Evolutionary conservation across 345 rosid species (phyloP).

Genomic region (Gossypium sturtianum): DNA sequence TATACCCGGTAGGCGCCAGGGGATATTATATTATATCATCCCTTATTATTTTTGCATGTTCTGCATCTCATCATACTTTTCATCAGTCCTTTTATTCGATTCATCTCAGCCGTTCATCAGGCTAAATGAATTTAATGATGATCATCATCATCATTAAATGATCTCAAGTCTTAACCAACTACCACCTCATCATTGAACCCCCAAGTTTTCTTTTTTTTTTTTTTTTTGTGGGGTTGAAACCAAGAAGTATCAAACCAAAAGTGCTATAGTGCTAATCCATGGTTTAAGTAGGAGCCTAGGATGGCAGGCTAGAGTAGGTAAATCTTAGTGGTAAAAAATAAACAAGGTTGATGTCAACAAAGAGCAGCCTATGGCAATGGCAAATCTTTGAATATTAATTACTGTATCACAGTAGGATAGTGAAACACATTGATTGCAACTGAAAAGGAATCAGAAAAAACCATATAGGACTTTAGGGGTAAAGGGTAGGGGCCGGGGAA

Average conservation of each 20-base stretch:
- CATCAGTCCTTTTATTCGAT: background rate
- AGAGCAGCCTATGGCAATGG: background rate
- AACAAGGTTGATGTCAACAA: background rate
- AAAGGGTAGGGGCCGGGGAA: background rate
- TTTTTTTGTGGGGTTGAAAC: too few species aligned
- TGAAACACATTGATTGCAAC: background rate
- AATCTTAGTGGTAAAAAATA: background rate
- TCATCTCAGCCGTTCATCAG: background rate
- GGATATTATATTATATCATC: background rate
- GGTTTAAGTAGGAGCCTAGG: constrained; percentile 15
- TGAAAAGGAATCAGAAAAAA: background rate
- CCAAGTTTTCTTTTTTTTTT: too few species aligned
- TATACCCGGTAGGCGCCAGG: background rate
- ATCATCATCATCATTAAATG: background rate
- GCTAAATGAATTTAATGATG: background rate
- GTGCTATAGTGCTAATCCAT: background rate
- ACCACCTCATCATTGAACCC: too few species aligned
- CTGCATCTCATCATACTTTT: background rate
- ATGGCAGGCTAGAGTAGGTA: constrained; percentile 14
- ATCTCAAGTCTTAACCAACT: background rate
- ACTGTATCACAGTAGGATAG: background rate
- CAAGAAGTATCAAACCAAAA: too few species aligned
- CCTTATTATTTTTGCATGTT: background rate
- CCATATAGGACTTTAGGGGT: background rate
- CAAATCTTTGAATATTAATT: background rate